phyloP scores from a whole-genome alignment of 768 basidiomycete genomes.

The Tephrocybe sp. region DNA sequence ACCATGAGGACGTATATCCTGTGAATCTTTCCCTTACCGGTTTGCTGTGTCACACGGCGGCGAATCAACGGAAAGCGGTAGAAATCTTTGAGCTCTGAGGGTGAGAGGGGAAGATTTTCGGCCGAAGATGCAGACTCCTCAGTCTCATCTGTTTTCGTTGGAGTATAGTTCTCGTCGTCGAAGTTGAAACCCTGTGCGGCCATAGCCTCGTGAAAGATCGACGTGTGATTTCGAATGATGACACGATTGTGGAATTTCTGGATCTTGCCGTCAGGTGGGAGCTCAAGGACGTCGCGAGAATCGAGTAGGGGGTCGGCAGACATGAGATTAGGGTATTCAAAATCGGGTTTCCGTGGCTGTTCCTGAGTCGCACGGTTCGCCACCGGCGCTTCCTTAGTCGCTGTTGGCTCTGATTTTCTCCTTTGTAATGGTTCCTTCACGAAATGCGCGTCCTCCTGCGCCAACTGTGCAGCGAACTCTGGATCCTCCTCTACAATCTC shows the following conservation, averaged over 20 bases:
- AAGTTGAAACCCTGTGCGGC: conserved; percentile 32
- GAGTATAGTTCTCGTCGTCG: conserved; percentile 26
- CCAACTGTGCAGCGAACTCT: conserved; percentile 7
- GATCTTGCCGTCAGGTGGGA: conserved; percentile 48
- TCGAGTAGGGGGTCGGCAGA: conserved; percentile 61
- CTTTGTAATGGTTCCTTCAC: background rate
- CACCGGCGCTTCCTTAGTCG: background rate
- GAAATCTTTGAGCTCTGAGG: conserved; percentile 22
- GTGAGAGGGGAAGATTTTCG: conserved; percentile 25
- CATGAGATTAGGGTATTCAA: conserved; percentile 61
- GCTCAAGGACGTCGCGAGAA: conserved; percentile 50
- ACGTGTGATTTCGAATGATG: conserved; percentile 69
- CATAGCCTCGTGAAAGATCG: conserved; percentile 53
- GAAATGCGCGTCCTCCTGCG: background rate
- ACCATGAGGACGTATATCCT: conserved; percentile 63
- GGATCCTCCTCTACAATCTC: background rate
- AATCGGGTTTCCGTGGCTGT: background rate
- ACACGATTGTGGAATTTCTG: conserved; percentile 61
- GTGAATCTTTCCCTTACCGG: conserved; percentile 88
- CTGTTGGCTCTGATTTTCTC: background rate
- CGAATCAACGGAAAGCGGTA: conserved; percentile 44
- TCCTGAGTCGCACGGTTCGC: background rate
- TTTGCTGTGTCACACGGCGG: conserved; percentile 81
- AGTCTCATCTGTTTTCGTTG: conserved; percentile 27
- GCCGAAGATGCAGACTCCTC: conserved; percentile 27